A percentile compares a stretch with the other conserved stretches of the same genome.
Conservation (phyloP, 768 basidiomycete species). For the Goffeauzyma gilvescens region DNA sequence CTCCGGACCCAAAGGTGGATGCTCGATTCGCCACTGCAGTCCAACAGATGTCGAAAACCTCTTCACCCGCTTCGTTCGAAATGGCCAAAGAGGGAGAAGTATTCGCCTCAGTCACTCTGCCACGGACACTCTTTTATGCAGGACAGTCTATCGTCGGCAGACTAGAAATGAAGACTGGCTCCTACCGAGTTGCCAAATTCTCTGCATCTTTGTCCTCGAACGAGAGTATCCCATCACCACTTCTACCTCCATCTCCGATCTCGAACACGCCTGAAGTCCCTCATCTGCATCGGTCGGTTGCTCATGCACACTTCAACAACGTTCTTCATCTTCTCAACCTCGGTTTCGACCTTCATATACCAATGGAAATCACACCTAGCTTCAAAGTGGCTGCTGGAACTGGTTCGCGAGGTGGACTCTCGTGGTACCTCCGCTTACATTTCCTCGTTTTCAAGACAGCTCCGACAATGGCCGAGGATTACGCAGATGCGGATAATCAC, state of each 20-base stretch:
- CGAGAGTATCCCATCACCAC: constrained; percentile 40
- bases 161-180: constrained; percentile 50
- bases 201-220: constrained; percentile 78
- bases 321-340: too few species aligned
- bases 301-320: too few species aligned
- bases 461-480: too few species aligned
- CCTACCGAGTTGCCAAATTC: constrained; percentile 26
- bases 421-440: too few species aligned
- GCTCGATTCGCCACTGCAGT: constrained; percentile 13
- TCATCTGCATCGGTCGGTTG: too few species aligned
- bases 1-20: constrained; percentile 74
- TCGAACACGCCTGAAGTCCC: too few species aligned
- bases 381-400: too few species aligned
- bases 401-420: too few species aligned
- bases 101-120: constrained; percentile 77
- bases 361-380: too few species aligned
- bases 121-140: constrained; percentile 73
- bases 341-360: too few species aligned
- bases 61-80: constrained; percentile 46
- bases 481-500: too few species aligned
- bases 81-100: constrained; percentile 79
- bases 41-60: not conserved
- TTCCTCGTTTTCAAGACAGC: too few species aligned
- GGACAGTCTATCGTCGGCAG: constrained; percentile 84
- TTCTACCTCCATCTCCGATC: constrained; percentile 42